phyloP scores from a whole-genome alignment of 768 basidiomycete genomes.

The Russula sp. region DNA sequence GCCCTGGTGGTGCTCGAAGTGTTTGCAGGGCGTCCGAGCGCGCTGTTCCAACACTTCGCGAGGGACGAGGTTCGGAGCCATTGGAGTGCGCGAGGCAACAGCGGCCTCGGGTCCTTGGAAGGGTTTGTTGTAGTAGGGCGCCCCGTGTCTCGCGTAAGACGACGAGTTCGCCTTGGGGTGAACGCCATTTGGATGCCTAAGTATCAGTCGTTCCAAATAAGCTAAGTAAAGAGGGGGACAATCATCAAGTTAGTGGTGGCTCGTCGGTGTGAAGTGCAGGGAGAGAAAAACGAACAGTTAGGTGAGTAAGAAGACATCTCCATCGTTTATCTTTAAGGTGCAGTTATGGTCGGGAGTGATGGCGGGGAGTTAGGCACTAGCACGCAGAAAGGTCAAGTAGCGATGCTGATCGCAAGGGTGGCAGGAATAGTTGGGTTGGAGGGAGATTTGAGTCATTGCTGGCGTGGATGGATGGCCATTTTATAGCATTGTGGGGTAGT shows the following conservation, averaged over 20 bases:
- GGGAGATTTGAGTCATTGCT: background rate
- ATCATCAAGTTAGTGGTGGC: background rate
- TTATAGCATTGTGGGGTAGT: background rate
- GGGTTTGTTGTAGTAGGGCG: background rate
- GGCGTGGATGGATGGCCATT: background rate
- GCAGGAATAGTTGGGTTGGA: background rate
- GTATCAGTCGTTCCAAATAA: background rate
- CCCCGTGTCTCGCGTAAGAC: background rate
- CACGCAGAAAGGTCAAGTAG: background rate
- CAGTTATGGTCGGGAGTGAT: background rate
- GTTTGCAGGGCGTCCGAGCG: slow-evolving; percentile 15
- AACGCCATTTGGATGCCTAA: background rate
- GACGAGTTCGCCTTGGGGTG: background rate
- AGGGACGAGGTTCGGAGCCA: background rate
- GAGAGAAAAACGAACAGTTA: slow-evolving; percentile 7
- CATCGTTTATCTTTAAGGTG: background rate
- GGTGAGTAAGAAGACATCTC: slow-evolving; percentile 2
- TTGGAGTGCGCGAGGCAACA: background rate
- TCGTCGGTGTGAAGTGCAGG: background rate
- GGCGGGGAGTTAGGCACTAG: background rate
- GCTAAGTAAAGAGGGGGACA: background rate
- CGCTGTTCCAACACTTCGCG: slow-evolving; percentile 16
- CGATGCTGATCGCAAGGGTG: background rate
- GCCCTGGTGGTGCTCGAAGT: slow-evolving; percentile 18
- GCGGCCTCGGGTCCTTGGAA: background rate